phyloP scores from a whole-genome alignment of 768 basidiomycete species.

The Boletus rubroflammeus region DNA sequence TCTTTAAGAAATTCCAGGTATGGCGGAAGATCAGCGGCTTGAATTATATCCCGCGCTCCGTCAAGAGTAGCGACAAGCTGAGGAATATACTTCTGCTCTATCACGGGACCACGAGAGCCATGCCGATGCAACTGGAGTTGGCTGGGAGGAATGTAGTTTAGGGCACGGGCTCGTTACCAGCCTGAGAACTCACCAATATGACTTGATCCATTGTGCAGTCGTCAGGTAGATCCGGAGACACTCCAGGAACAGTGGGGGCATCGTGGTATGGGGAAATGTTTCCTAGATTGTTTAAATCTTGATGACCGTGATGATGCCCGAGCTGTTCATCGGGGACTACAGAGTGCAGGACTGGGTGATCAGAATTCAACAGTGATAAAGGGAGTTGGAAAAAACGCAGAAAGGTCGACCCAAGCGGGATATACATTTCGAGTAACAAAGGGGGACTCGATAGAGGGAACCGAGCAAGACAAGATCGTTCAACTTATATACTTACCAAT shows the following conservation, averaged over 20 bases:
- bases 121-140: constrained; percentile 38
- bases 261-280: constrained; percentile 38
- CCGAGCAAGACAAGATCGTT: background rate
- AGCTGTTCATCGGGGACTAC: background rate
- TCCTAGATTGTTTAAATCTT: constrained; percentile 24
- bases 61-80: constrained; percentile 33
- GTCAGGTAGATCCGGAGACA: constrained; percentile 30
- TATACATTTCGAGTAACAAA: constrained; percentile 11
- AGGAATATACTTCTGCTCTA: constrained; percentile 27
- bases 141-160: background rate
- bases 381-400: constrained; percentile 16
- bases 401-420: constrained; percentile 9
- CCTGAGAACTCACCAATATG: constrained; percentile 31
- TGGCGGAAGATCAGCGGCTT: constrained; percentile 29
- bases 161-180: background rate
- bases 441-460: background rate
- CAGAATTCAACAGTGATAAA: background rate
- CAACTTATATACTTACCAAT: background rate
- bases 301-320: background rate
- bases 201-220: constrained; percentile 42
- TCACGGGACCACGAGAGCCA: constrained; percentile 37
- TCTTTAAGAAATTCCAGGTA: constrained; percentile 36
- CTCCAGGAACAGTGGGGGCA: constrained; percentile 26
- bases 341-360: background rate
- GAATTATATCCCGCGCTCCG: constrained; percentile 19